Evolutionary conservation across 805 yeast species (phyloP).

Genomic region (Groenewaldozyma tartarivorans): DNA sequence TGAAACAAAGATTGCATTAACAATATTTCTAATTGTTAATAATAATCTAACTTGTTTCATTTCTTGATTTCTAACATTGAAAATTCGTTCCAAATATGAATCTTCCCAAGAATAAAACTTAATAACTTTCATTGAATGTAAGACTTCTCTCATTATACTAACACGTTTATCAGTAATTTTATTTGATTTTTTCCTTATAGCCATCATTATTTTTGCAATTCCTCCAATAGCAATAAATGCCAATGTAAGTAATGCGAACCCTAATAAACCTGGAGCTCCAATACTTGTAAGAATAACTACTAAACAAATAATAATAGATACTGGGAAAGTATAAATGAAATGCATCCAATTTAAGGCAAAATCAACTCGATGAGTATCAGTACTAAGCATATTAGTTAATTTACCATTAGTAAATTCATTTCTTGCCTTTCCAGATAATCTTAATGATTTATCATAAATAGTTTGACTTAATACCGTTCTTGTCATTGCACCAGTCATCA

Average conservation of each 20-base stretch:
- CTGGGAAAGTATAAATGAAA: conserved; percentile 53
- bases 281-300: conserved; percentile 56
- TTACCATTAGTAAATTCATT: conserved; percentile 56
- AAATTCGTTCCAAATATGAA: conserved; percentile 54
- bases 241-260: conserved; percentile 42
- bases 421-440: conserved; percentile 46
- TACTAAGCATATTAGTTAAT: conserved; percentile 68
- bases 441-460: conserved; percentile 58
- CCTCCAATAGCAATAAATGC: conserved; percentile 34
- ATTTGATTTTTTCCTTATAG: conserved; percentile 47
- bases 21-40: conserved; percentile 53
- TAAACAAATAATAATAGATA: conserved; percentile 52
- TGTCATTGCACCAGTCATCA: conserved; percentile 58
- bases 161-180: conserved; percentile 69
- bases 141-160: conserved; percentile 63
- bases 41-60: conserved; percentile 50
- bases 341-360: conserved; percentile 64
- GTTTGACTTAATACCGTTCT: conserved; percentile 66
- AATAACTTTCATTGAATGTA: conserved; percentile 69
- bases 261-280: conserved; percentile 67
- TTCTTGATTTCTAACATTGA: conserved; percentile 50
- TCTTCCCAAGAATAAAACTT: conserved; percentile 89
- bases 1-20: conserved; percentile 57
- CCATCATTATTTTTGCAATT: conserved; percentile 43
- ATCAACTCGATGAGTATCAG: conserved; percentile 75